phyloP scores from a whole-genome alignment of 1,139 yeast genomes.

The Pichia sp. region DNA sequence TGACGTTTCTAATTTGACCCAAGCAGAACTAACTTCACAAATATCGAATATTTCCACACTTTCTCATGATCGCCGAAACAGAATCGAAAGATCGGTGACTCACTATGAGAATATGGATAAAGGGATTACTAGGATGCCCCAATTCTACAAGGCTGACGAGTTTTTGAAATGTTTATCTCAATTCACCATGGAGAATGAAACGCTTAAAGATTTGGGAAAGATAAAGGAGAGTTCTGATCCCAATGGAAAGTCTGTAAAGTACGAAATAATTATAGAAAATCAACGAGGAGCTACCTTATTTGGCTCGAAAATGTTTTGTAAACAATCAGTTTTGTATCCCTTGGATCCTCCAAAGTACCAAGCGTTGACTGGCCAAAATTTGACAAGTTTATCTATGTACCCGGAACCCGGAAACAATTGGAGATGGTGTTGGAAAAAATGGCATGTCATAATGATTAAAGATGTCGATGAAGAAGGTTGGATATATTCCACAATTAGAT shows the following conservation, averaged over 20 bases:
- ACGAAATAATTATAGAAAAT: slow-evolving; percentile 47
- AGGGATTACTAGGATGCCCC: slow-evolving; percentile 28
- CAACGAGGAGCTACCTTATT: slow-evolving; percentile 65
- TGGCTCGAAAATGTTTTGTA: slow-evolving; percentile 60
- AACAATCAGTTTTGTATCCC: slow-evolving; percentile 49
- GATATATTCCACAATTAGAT: slow-evolving; percentile 53
- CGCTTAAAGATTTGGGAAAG: slow-evolving; percentile 13
- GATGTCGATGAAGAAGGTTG: slow-evolving; percentile 81
- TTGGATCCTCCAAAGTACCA: slow-evolving; percentile 50
- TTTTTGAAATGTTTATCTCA: slow-evolving; percentile 25
- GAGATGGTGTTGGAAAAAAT: slow-evolving; percentile 68
- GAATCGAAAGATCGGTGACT: slow-evolving; percentile 18
- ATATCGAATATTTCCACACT: slow-evolving; percentile 11
- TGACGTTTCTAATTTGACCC: slow-evolving; percentile 1
- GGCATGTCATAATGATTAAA: slow-evolving; percentile 69
- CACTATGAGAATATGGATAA: slow-evolving; percentile 27
- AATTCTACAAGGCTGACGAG: slow-evolving; percentile 26
- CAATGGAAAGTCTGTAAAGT: slow-evolving; percentile 12
- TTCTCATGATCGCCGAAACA: slow-evolving; percentile 11
- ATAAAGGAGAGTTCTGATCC: slow-evolving; percentile 11
- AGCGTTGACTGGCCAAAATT: slow-evolving; percentile 30
- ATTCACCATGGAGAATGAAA: slow-evolving; percentile 16
- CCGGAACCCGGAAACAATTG: slow-evolving; percentile 65
- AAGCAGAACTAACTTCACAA: slow-evolving; percentile 8
- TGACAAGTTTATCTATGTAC: slow-evolving; percentile 38